These are phyloP conservation scores for Sphaerulina musiva DNA, from an alignment of 2,329 filamentous ascomycete genomes.

Conservation along the genomic window DNA sequence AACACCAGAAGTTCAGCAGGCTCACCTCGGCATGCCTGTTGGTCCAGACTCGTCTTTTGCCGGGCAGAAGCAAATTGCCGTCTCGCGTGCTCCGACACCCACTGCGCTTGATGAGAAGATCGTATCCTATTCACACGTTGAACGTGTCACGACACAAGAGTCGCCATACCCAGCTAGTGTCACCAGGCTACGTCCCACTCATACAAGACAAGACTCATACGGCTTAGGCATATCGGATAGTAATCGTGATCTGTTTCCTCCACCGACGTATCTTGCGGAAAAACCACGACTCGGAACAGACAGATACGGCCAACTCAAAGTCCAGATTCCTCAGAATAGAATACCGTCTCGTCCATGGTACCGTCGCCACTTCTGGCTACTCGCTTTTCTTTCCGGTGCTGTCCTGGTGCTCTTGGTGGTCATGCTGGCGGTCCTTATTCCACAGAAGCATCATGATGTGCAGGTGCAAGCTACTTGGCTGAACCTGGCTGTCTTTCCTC, in stretches of 20 bases:
- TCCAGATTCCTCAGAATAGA: conserved; percentile 23
- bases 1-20: conserved; percentile 29
- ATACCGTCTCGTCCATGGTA: conserved; percentile 23
- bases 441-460: conserved; percentile 35
- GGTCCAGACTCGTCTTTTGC: conserved; percentile 25
- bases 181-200: conserved; percentile 10
- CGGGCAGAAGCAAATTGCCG: conserved; percentile 24
- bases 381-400: conserved; percentile 30
- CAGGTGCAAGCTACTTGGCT: conserved; percentile 59
- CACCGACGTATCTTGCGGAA: conserved; percentile 18
- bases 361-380: conserved; percentile 26
- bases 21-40: conserved; percentile 26
- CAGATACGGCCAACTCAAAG: conserved; percentile 28
- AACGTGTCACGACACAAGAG: not conserved
- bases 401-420: conserved; percentile 34
- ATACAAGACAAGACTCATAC: conserved; percentile 22
- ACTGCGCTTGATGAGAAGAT: not conserved
- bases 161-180: not conserved
- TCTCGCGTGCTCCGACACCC: conserved; percentile 6
- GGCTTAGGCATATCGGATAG: conserved; percentile 23
- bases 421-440: conserved; percentile 37
- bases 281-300: conserved; percentile 26
- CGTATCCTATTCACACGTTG: not conserved
- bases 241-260: conserved; percentile 23
- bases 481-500: conserved; percentile 78